Base-by-base conservation (phyloP, 2,329 filamentous ascomycete genomes). In the Arthrobotrys pseudoclavata region DNA sequence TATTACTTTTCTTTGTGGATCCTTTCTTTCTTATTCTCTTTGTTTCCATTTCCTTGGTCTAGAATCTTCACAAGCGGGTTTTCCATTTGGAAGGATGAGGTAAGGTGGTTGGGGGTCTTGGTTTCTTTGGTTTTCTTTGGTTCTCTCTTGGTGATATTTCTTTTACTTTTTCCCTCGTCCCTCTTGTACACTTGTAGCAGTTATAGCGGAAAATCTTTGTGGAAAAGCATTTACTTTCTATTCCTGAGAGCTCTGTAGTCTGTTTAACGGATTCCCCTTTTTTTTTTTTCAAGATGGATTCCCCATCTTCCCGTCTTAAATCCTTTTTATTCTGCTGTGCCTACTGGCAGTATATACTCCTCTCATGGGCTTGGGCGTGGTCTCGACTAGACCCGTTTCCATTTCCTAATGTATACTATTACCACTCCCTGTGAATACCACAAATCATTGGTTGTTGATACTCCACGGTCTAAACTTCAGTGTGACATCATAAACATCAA, bases 131-230 rank as follows among this genome's bases (percentile, higher is more conserved):
- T 67, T 37, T 40, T 31, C 12, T 61, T 67, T 37, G n/a, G 1
- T 60, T 9, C 2, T 71, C 61, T 40, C 40, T 63, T 72, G 31
- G 70, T 40, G 61, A 77, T 60, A 62, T 61, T 31, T 37, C 18
- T 71, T 31, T 53, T 62, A 24, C 55, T 29, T 62, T 62, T 34
- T 42, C 34, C 26, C 42, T 50, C 31, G 1, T 70, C 45, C 3
- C 31, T 42, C 4, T 53, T 57, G 31, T 53, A 68, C 26, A 34
- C 29, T 24, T 57, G 31, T 60, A 60, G 55, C 55, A 60, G 55
- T 40, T 60, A 40, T 60, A 64, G 47, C 42, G 47, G 47, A 48
- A 64, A 64, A 64, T 42, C 22, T 60, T 42, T 42, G 24, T 42
- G 55, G 55, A 60, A 60, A 52, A 48, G 48, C 29, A 66, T 66